Evolutionary conservation across 106 monocot species (phyloP).

Genomic region (Dactylorhiza incarnata): DNA sequence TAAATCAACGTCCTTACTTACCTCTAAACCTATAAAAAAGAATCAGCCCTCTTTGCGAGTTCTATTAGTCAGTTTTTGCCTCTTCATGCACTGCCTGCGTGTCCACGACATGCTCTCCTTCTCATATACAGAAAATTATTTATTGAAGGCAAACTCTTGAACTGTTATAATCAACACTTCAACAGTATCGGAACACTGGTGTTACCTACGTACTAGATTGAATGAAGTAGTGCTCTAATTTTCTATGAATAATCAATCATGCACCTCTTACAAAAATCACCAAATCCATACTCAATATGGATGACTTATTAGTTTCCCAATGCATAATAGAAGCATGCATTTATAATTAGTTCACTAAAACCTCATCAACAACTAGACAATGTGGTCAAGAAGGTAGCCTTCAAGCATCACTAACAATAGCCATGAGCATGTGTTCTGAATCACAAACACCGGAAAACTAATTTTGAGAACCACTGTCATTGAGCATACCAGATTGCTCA

Average conservation of each 20-base stretch:
- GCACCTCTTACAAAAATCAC: background rate
- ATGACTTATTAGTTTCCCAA: background rate
- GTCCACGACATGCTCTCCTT: background rate
- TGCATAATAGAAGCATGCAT: background rate
- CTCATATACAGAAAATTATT: background rate
- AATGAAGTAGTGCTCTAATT: background rate
- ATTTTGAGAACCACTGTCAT: background rate
- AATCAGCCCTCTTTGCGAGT: background rate
- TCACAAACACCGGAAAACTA: background rate
- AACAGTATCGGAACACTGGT: background rate
- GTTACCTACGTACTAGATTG: background rate
- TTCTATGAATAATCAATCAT: background rate
- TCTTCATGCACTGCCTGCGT: background rate
- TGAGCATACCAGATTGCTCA: background rate
- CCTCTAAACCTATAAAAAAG: background rate
- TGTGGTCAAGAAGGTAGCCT: background rate
- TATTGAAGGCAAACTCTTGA: background rate
- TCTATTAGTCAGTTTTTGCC: background rate
- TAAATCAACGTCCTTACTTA: background rate
- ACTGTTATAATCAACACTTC: background rate
- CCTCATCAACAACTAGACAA: background rate
- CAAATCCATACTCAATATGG: background rate
- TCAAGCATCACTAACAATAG: conserved; percentile 3
- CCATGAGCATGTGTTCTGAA: background rate
- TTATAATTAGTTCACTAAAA: background rate